Evolutionary conservation across 495 filamentous ascomycete genomes (phyloP), one percentile per base, ranked within the genome.

Genomic region (Penicillium canariense): DNA sequence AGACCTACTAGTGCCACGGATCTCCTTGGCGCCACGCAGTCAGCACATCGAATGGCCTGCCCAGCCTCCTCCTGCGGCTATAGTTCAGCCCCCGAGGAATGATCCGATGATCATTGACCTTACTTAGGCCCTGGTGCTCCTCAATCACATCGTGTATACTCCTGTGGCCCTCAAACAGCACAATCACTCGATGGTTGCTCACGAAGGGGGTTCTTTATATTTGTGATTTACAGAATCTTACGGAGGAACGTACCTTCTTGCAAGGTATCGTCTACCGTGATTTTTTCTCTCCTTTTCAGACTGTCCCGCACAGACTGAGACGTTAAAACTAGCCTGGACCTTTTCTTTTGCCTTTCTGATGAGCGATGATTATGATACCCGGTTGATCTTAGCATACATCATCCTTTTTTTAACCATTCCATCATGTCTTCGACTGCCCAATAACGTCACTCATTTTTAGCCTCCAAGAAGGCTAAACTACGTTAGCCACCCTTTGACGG

Each of bases 281-380:
- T 14, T 23, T 23, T 8, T n/a, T 22, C 8, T 42, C n/a, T 22
- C 5, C 36, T 1, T 42, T 25, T 12, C 38, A 8, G 20, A 22
- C 38, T 23, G 20, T 14, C 20, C n/a, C 20, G 20, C 25, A 23
- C 38, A 42, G 20, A 25, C 20, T 22, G 14, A 23, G 17, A 42
- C 4, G 8, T 42, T 18, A 5, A 25, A n/a, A n/a, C 31, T 34
- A 9, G 31, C 8, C 31, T 34, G 9, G 31, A 34, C n/a, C 18
- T n/a, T 27, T 49, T 49, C 54, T 35, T 31, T 34, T 38, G 15
- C 39, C 46, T 39, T 49, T 25, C 27, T 55, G 22, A 51, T 50
- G 27, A 54, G 23, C 20, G 27, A 63, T 58, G 48, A 50, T 46
- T 26, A 38, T 57, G 55, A 47, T 52, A 55, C 25, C 46, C 42